Evolutionary conservation across 768 basidiomycete genomes (phyloP).

Genomic region (Lactarius akahatsu): DNA sequence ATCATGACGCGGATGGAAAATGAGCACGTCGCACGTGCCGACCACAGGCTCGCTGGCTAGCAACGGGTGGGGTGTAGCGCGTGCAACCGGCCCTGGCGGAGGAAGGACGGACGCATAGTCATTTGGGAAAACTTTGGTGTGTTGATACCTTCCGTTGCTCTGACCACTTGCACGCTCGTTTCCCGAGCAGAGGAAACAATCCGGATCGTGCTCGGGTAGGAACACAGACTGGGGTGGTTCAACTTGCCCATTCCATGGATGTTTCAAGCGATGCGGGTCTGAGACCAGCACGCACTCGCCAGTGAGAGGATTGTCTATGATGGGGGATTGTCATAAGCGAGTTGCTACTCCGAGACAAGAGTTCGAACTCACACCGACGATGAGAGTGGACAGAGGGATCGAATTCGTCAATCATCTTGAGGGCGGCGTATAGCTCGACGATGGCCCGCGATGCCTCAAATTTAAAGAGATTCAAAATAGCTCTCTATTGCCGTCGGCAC

Average conservation of each 20-base stretch:
- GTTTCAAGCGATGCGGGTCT: slow-evolving; percentile 77
- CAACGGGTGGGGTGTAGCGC: slow-evolving; percentile 56
- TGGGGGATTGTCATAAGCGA: neutral
- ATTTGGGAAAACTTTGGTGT: slow-evolving; percentile 72
- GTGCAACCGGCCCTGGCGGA: slow-evolving; percentile 53
- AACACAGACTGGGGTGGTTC: slow-evolving; percentile 56
- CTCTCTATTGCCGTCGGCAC: slow-evolving; percentile 11
- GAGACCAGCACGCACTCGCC: slow-evolving; percentile 79
- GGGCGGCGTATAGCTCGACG: neutral
- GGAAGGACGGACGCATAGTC: slow-evolving; percentile 82
- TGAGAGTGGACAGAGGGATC: slow-evolving; percentile 26
- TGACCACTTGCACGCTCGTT: slow-evolving; percentile 73
- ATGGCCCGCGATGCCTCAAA: neutral
- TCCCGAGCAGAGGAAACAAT: slow-evolving; percentile 87
- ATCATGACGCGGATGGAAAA: slow-evolving; percentile 87
- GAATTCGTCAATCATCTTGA: slow-evolving; percentile 23
- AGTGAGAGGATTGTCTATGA: slow-evolving; percentile 77
- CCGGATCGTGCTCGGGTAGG: slow-evolving; percentile 64
- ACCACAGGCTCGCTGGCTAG: slow-evolving; percentile 65
- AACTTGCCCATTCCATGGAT: slow-evolving; percentile 89
- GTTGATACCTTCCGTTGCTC: slow-evolving; percentile 63
- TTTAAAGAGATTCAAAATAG: neutral
- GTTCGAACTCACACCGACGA: slow-evolving; percentile 23
- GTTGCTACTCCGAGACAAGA: slow-evolving; percentile 1
- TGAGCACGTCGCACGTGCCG: slow-evolving; percentile 82